Percentiles rank a stretch among this genome's conserved stretches.
Evolutionary conservation across 306 rosid genomes (phyloP).

Genomic region (Purshia tridentata): DNA sequence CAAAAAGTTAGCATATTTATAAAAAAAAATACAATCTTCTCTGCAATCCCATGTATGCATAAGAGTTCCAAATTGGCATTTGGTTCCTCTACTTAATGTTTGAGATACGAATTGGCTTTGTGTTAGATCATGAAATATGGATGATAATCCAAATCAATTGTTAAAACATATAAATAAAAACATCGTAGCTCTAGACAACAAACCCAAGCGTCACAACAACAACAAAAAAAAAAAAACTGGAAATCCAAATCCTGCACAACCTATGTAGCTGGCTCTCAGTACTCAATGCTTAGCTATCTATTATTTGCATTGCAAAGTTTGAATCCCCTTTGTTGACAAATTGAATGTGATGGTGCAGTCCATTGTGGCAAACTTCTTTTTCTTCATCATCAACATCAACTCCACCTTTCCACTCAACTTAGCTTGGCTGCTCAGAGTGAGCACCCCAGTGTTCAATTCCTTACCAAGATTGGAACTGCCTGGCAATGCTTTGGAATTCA

Average conservation of each 20-base stretch:
- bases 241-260: background rate
- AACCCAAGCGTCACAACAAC: too few relatives aligned
- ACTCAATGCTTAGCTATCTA: background rate
- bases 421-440: slow-evolving; percentile 12
- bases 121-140: too few relatives aligned
- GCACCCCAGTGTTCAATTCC: background rate
- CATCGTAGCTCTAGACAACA: too few relatives aligned
- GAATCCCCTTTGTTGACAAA: background rate
- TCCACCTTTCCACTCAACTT: slow-evolving; percentile 19
- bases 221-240: too few relatives aligned
- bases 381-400: slow-evolving; percentile 20
- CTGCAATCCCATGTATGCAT: background rate
- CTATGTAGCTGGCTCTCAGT: too few relatives aligned
- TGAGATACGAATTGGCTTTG: too few relatives aligned
- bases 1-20: background rate
- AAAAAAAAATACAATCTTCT: background rate
- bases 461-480: slow-evolving; percentile 9
- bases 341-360: slow-evolving; percentile 9
- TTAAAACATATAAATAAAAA: too few relatives aligned
- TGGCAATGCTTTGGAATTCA: background rate
- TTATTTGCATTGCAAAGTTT: slow-evolving; percentile 11
- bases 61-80: background rate
- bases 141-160: too few relatives aligned
- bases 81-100: slow-evolving; percentile 6
- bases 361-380: slow-evolving; percentile 18